phyloP scores from a whole-genome alignment of 352 stramenopile genomes.

The Phytophthora lateralis region DNA sequence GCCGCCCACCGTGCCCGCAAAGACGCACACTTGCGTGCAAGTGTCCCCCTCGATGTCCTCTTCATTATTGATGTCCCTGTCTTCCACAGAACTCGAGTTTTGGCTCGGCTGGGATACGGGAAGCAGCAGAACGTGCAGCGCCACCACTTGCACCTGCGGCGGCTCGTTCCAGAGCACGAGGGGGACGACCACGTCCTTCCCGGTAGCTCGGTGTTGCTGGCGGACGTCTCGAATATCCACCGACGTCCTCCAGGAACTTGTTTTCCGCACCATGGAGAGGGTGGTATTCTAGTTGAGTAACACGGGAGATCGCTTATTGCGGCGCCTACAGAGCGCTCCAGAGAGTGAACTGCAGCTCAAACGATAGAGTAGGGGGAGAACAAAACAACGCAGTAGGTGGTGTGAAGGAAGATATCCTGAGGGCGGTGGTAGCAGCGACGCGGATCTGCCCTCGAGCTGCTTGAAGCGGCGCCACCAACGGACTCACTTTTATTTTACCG shows the following conservation, averaged over 20 bases:
- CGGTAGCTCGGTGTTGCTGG: not conserved
- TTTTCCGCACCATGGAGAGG: slow-evolving; percentile 27
- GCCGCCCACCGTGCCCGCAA: slow-evolving; percentile 69
- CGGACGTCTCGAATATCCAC: slow-evolving; percentile 18
- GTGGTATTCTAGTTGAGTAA: not conserved
- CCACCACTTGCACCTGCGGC: slow-evolving; percentile 55
- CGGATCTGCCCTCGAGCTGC: slow-evolving; percentile 11
- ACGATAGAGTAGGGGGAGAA: slow-evolving; percentile 3
- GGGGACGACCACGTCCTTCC: slow-evolving; percentile 65
- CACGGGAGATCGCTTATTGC: not conserved
- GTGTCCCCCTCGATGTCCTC: slow-evolving; percentile 42
- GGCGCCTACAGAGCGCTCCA: slow-evolving; percentile 6
- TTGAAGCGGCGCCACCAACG: slow-evolving; percentile 20
- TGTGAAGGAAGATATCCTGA: not conserved
- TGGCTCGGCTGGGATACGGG: slow-evolving; percentile 69
- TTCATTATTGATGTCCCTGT: slow-evolving; percentile 36
- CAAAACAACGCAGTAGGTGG: not conserved
- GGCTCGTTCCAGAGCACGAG: slow-evolving; percentile 74
- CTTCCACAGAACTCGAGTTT: slow-evolving; percentile 51
- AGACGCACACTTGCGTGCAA: slow-evolving; percentile 65
- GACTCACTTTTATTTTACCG: slow-evolving; percentile 1
- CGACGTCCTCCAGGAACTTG: slow-evolving; percentile 18
- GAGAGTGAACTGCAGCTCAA: not conserved
- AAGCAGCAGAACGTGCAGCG: slow-evolving; percentile 70
- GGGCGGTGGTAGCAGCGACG: not conserved